phyloP scores from a whole-genome alignment of 352 stramenopile genomes.

The Phytophthora multivora region DNA sequence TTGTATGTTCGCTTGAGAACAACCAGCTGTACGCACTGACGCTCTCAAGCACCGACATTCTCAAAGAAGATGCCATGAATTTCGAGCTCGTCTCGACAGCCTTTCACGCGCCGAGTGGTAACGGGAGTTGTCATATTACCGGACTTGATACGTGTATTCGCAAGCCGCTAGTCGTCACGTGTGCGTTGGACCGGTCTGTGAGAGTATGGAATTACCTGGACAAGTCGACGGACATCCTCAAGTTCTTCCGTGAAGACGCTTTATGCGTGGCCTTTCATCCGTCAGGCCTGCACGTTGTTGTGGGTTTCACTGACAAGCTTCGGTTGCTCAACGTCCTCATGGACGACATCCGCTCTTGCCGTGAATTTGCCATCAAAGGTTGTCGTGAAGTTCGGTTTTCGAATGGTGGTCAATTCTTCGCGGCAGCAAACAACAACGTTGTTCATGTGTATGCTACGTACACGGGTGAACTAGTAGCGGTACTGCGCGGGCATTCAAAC shows the following conservation, averaged over 20 bases:
- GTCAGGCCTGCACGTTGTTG: constrained; percentile 85
- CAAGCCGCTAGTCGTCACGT: constrained; percentile 92
- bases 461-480: constrained; percentile 69
- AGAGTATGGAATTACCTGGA: constrained; percentile 95
- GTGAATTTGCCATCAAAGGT: constrained; percentile 92
- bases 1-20: constrained; percentile 88
- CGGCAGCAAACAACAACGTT: constrained; percentile 88
- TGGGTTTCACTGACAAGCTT: constrained; percentile 94
- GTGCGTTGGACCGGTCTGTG: constrained; percentile 89
- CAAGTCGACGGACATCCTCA: constrained; percentile 91
- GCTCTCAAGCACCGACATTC: constrained; percentile 90
- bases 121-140: constrained; percentile 79
- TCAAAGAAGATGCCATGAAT: constrained; percentile 94
- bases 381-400: constrained; percentile 93
- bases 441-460: constrained; percentile 88
- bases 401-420: constrained; percentile 91
- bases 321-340: constrained; percentile 95
- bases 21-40: constrained; percentile 92
- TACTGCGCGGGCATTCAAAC: constrained; percentile 84
- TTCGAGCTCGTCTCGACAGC: constrained; percentile 91
- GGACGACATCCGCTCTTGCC: constrained; percentile 91
- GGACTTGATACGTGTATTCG: constrained; percentile 93
- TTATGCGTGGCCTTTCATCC: constrained; percentile 92
- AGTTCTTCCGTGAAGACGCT: constrained; percentile 92
- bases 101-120: constrained; percentile 81